A percentile compares a stretch with the other conserved stretches of the same genome.
Conservation (phyloP, 2,329 filamentous ascomycete genomes). For the Alternaria viburni region DNA sequence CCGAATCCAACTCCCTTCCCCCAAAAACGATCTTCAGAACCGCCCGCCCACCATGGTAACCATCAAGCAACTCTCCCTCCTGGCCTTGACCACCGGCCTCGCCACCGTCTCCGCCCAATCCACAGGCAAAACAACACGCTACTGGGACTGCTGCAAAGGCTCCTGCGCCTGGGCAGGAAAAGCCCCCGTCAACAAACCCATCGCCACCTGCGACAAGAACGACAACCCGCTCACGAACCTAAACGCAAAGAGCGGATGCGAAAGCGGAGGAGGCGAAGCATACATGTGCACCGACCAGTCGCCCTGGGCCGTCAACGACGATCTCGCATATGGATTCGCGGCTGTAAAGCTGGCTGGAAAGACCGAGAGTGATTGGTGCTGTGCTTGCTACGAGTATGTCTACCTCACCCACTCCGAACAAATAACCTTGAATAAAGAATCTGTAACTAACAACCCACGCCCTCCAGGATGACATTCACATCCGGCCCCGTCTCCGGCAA, state of each 20-base stretch:
- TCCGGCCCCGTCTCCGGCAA: slow-evolving; percentile 63
- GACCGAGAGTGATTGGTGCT: slow-evolving; percentile 67
- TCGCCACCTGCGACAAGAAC: slow-evolving; percentile 62
- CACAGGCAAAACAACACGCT: slow-evolving; percentile 44
- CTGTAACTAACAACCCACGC: too few relatives aligned
- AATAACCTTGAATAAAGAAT: too few relatives aligned
- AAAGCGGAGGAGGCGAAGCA: slow-evolving; percentile 58
- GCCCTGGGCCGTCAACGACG: slow-evolving; percentile 66
- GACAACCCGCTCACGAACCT: slow-evolving; percentile 63
- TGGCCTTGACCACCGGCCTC: slow-evolving; percentile 34
- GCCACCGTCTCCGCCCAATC: slow-evolving; percentile 36
- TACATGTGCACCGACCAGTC: slow-evolving; percentile 66
- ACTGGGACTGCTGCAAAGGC: slow-evolving; percentile 72
- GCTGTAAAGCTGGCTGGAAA: slow-evolving; percentile 63
- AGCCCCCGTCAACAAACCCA: slow-evolving; percentile 59
- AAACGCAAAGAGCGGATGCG: slow-evolving; percentile 60
- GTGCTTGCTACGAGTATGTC: slow-evolving; percentile 64
- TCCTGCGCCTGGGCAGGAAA: slow-evolving; percentile 68
- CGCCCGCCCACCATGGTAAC: slow-evolving; percentile 30
- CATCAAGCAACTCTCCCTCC: slow-evolving; percentile 35
- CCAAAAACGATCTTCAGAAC: neutral
- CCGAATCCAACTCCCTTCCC: neutral
- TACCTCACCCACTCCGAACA: too few relatives aligned
- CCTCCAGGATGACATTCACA: slow-evolving; percentile 62
- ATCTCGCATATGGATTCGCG: slow-evolving; percentile 69